A percentile compares a stretch with the other conserved stretches of the same genome.
These are phyloP conservation scores for Alisma plantagoaquatica DNA, from an alignment of 106 monocot species.

Conservation along the genomic window DNA sequence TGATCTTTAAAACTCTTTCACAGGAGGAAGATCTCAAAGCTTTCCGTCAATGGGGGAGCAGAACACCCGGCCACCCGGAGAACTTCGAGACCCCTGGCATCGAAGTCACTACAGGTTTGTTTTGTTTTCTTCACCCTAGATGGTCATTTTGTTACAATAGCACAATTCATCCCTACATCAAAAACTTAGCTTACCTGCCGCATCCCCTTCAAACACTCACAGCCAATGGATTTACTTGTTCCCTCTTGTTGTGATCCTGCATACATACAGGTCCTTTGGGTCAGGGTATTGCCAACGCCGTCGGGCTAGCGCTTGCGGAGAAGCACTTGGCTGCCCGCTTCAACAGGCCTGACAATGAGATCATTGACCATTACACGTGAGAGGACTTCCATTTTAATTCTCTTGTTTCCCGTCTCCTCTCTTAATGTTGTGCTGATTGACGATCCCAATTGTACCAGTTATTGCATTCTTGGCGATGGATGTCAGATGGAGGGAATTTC, in stretches of 20 bases:
- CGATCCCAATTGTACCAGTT: constrained; percentile 16
- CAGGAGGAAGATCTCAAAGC: constrained; percentile 74
- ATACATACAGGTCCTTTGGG: constrained; percentile 66
- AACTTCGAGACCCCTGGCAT: constrained; percentile 89
- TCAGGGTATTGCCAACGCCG: constrained; percentile 83
- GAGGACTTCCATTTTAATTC: not conserved
- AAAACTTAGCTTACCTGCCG: not conserved
- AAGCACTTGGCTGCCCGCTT: constrained; percentile 72
- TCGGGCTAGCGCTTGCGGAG: constrained; percentile 83
- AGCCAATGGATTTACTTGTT: not conserved
- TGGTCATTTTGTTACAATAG: no score
- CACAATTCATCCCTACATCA: not conserved
- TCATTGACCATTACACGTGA: constrained; percentile 85
- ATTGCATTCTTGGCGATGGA: constrained; percentile 71
- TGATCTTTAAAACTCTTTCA: not conserved
- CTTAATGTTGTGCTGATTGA: not conserved
- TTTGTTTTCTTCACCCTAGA: constrained; percentile 15
- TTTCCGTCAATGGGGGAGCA: constrained; percentile 95
- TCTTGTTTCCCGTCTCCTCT: not conserved
- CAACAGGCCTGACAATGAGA: constrained; percentile 67
- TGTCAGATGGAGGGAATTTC: constrained; percentile 86
- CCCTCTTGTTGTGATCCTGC: not conserved
- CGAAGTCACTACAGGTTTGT: constrained; percentile 92
- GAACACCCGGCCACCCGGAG: constrained; percentile 94
- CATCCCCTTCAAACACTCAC: not conserved